These are phyloP conservation scores for Chaetomiaceae sp. DNA, from an alignment of 2,329 filamentous ascomycete species.

Conservation along the genomic window DNA sequence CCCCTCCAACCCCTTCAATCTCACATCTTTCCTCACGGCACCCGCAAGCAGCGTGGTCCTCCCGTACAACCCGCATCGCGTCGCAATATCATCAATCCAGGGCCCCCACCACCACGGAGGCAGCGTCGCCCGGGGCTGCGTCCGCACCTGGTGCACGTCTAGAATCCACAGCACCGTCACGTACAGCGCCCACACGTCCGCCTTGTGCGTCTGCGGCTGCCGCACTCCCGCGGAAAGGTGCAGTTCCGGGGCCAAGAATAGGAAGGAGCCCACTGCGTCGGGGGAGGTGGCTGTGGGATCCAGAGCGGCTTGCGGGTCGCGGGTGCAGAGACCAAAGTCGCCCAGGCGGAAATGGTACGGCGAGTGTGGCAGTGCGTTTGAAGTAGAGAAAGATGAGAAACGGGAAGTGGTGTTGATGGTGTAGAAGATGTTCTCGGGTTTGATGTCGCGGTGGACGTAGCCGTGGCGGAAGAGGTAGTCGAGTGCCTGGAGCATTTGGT, in stretches of 20 bases:
- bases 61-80: not conserved
- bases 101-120: not conserved
- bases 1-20: not conserved
- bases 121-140: too few species aligned
- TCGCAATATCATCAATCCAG: not conserved
- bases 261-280: not conserved
- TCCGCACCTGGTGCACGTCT: not conserved
- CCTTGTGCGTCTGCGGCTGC: conserved; percentile 6
- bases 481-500: conserved; percentile 7
- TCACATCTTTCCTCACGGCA: too few species aligned
- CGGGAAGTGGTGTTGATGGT: not conserved
- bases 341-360: conserved; percentile 4
- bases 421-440: conserved; percentile 10
- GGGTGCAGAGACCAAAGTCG: conserved; percentile 7
- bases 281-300: not conserved
- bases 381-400: not conserved
- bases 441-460: conserved; percentile 9
- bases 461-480: not conserved
- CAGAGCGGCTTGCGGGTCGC: too few species aligned
- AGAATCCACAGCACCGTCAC: conserved; percentile 7
- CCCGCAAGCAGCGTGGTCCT: not conserved
- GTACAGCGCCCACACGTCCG: conserved; percentile 11
- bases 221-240: not conserved
- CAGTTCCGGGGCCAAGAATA: conserved; percentile 3
- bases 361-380: not conserved